Evolutionary conservation across 306 rosid genomes (phyloP).

Genomic region (Cucumis hystrix): DNA sequence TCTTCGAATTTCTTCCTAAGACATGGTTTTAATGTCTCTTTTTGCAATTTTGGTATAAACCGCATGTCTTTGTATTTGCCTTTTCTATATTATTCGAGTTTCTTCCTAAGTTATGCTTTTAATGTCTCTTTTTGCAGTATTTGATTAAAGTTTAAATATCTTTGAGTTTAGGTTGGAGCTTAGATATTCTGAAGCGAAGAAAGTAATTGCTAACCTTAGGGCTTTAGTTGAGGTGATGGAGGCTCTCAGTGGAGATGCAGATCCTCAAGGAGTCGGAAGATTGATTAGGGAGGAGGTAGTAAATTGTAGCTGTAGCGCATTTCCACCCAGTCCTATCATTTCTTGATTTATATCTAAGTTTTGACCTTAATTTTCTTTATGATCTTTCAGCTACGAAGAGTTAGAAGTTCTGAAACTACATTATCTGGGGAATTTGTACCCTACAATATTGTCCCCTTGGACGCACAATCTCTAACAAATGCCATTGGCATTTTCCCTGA

Average conservation of each 20-base stretch:
- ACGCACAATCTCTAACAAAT: slow-evolving; percentile 62
- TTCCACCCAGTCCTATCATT: background rate
- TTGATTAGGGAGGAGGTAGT: slow-evolving; percentile 79
- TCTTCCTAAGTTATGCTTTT: background rate
- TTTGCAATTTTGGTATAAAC: background rate
- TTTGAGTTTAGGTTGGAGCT: slow-evolving; percentile 32
- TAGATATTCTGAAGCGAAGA: slow-evolving; percentile 54
- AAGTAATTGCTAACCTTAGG: slow-evolving; percentile 54
- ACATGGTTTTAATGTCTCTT: too few relatives aligned
- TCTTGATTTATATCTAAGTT: slow-evolving; percentile 12
- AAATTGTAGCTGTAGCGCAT: slow-evolving; percentile 20
- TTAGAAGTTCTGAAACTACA: slow-evolving; percentile 36
- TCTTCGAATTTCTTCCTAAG: too few relatives aligned
- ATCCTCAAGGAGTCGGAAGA: slow-evolving; percentile 69
- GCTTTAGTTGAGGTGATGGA: slow-evolving; percentile 96
- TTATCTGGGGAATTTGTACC: slow-evolving; percentile 64
- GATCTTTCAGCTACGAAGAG: slow-evolving; percentile 51
- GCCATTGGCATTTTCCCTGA: slow-evolving; percentile 88
- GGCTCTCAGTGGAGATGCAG: slow-evolving; percentile 69
- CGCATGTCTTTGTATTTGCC: background rate
- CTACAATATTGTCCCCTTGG: slow-evolving; percentile 85
- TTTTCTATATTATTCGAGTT: background rate
- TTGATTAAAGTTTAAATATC: background rate
- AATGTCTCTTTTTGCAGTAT: background rate
- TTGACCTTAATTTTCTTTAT: slow-evolving; percentile 4